Evolutionary conservation across 2,329 filamentous ascomycete species (phyloP).

Genomic region (Fusarium scirpi): DNA sequence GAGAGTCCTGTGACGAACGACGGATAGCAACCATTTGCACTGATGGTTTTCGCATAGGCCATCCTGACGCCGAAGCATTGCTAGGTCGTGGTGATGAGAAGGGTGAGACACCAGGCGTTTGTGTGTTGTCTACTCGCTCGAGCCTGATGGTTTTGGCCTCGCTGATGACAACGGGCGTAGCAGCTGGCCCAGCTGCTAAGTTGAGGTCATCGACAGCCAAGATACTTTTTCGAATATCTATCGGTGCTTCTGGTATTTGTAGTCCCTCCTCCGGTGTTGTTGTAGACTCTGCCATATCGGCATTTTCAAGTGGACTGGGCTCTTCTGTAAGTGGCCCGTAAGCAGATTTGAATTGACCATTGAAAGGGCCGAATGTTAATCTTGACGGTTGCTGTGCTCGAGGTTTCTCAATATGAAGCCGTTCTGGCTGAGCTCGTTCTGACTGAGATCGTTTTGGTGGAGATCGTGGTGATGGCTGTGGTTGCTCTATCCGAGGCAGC

Average conservation of each 20-base stretch:
- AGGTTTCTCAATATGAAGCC: background rate
- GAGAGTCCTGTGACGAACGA: constrained; percentile 27
- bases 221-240: constrained; percentile 24
- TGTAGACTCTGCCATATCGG: background rate
- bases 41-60: constrained; percentile 29
- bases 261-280: background rate
- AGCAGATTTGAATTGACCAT: constrained; percentile 18
- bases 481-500: background rate
- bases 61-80: constrained; percentile 7
- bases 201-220: constrained; percentile 22
- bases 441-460: background rate
- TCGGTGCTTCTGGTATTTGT: background rate
- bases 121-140: constrained; percentile 37
- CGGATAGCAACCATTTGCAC: constrained; percentile 31
- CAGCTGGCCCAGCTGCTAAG: constrained; percentile 23
- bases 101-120: constrained; percentile 22
- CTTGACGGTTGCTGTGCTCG: constrained; percentile 27
- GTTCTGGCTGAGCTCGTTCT: background rate
- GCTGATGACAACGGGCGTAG: constrained; percentile 30
- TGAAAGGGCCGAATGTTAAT: constrained; percentile 30
- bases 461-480: background rate
- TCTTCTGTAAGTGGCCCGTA: constrained; percentile 36
- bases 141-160: constrained; percentile 39
- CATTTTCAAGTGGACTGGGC: constrained; percentile 3
- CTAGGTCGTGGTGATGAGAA: constrained; percentile 26